Base-by-base conservation (phyloP, 306 rosid genomes). In the Vigna hirtella region DNA sequence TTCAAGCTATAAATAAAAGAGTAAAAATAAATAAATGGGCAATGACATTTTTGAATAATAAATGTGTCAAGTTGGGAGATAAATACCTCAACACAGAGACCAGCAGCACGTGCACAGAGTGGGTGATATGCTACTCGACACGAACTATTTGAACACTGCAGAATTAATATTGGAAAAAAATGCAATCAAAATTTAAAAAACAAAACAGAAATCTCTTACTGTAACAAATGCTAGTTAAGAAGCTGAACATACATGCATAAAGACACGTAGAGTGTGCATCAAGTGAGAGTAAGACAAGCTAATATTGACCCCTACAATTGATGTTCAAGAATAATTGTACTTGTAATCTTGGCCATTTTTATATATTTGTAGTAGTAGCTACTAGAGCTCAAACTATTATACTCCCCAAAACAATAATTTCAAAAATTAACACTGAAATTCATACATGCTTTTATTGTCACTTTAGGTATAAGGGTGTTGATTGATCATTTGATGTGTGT, bases 91-190 rank as follows among this genome's bases (percentile, higher is more conserved):
- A 93, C 99, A 75, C 99, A 95, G 43, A 95, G 97, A 80, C 98
- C 99, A 76, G 99, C 99, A 66, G 99, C 99, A 16, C 99, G 96
- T 50, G 99, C 99, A 86, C 99, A 95, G 61, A 95, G 99, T 64
- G 99, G 99, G 72, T 95, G 99, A 83, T 95, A 95, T 22, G 99
- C 98, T 43, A 83, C 98, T 81, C 93, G 91, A 88, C 99, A 95
- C 73, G 93, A 83, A 86, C 45, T 89, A 83, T 95, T 95, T 83
- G 99, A 95, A 85, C 99, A 95, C 99, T 95, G 84, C 70, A 74
- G 14, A 70, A 79, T 72, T 53, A 78, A 72, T 52, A 78, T 73
- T 69, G 7, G 36, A 26, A 20, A 32, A 61, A 71, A 74, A 48
- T 15, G 58, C 49, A 71, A 74, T 77, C 24, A 67, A 20, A 61